Base-by-base conservation (phyloP, 1,139 yeast species). In the Sugiyamaella sp. region DNA sequence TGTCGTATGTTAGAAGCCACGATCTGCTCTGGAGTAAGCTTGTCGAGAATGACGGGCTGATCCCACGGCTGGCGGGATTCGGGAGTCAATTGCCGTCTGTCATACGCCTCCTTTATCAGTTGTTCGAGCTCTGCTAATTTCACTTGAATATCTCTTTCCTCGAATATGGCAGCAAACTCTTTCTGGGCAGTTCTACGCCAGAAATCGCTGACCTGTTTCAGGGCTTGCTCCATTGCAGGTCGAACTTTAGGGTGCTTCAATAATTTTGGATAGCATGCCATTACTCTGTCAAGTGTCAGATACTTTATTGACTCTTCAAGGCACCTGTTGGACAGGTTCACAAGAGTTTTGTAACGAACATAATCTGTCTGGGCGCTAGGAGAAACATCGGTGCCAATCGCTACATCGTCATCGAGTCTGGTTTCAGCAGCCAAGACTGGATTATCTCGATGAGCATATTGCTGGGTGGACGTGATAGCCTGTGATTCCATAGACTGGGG, bases 51-150 rank as follows among this genome's bases (percentile, higher is more conserved):
- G 8, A 68, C 64, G 2, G 69, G 71, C 29, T 52, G 48, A 14
- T 65, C 62, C 33, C 51, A 33, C 16, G 59, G 57, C 29, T 47
- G 27, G 5, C 53, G 52, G 2, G 19, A 24, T 16, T 41, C 45
- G 12, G 33, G 37, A 10, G 45, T 57, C 20, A 55, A 48, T 12
- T 59, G 52, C 49, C 68, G 63, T 24, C 79, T 63, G 24, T 59
- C 60, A 50, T 70, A 68, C 5, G 95, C 93, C 14, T 74, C 75
- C 12, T 73, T 71, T 20, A 89, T 79, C 22, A 89, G 70, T 42
- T 78, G 82, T 65, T 89, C 97, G 51, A 89, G 71, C 54, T 81
- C 84, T 59, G 83, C 74, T 53, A 89, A 71, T 61, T 84, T 86
- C 35, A 55, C 58, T 55, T 81, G 75, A 1, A 87, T 74, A 24